Evolutionary conservation across 2,329 filamentous ascomycete species (phyloP), one percentile per base, ranked within the genome.

Genomic region (Penicillium freii): DNA sequence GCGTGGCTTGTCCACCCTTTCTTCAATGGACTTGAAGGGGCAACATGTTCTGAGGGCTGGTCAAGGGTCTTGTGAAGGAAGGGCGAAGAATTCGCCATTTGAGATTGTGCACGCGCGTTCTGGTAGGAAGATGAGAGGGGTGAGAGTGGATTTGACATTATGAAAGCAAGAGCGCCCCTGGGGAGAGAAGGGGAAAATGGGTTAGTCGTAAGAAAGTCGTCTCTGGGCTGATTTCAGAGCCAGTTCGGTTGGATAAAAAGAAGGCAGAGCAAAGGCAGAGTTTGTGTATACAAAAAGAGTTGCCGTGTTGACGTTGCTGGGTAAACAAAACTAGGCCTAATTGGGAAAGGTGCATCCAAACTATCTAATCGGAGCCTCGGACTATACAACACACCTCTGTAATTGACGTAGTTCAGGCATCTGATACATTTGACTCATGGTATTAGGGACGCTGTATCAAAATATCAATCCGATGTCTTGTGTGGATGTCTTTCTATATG

Each of bases 81-180:
- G 8, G 65, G 65, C 48, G 65, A 67, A 15, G 65, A 67, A 43
- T 51, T 62, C 36, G 57, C 56, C 50, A 61, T 59, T 31, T 63
- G 62, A 33, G 70, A 75, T 33, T 66, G 66, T 47, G 66, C 66
- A 58, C 75, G 73, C 42, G 70, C 70, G 61, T 78, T 78, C 58
- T 77, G 75, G 59, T 69, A 72, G 44, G 75, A 75, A 27, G 74
- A 66, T 40, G 75, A 74, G 45, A 78, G 68, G n/a, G 73, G 71
- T 5, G 73, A 76, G 33, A 78, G 63, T 51, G 75, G 74, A 55
- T 71, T 72, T 54, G 74, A 68, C 75, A 78, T 78, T 52, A 34
- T 59, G 47, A 25, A 52, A 50, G 54, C 36, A 50, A 43, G 50
- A 23, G 39, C 53, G 11, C 15, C 42, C 25, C 23, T 19, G 15